These are phyloP conservation scores for Sugiyamaella smithiae DNA, from an alignment of 805 yeast genomes.

Conservation along the genomic window DNA sequence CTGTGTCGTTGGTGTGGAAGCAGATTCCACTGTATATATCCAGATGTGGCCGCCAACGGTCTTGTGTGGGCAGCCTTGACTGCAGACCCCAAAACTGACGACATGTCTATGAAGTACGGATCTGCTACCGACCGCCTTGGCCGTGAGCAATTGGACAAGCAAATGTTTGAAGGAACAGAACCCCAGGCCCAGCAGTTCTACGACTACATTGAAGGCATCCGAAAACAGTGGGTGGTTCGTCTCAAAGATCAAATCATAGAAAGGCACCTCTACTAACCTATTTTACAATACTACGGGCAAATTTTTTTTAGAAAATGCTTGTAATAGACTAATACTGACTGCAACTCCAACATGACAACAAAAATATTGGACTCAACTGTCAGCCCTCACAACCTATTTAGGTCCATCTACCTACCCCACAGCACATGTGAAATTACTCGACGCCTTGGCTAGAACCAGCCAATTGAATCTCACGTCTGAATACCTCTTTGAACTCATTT, in stretches of 20 bases:
- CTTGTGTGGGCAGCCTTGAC: constrained; percentile 63
- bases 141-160: constrained; percentile 53
- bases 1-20: constrained; percentile 80
- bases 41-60: constrained; percentile 88
- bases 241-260: constrained; percentile 70
- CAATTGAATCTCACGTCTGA: too few relatives aligned
- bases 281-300: neutral
- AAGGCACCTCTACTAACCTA: constrained; percentile 28
- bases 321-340: too few relatives aligned
- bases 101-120: constrained; percentile 62
- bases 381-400: too few relatives aligned
- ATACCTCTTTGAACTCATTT: too few relatives aligned
- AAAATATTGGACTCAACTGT: too few relatives aligned
- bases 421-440: too few relatives aligned
- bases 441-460: too few relatives aligned
- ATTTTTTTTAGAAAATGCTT: neutral
- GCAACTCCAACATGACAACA: too few relatives aligned
- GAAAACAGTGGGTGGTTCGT: constrained; percentile 68
- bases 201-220: constrained; percentile 56
- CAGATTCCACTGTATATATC: constrained; percentile 83
- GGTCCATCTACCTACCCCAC: too few relatives aligned
- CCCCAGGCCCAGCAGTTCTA: constrained; percentile 64
- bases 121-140: constrained; percentile 70
- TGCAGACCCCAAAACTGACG: constrained; percentile 47
- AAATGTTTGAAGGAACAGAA: constrained; percentile 28